A percentile compares a stretch with the other conserved stretches of the same genome.
phyloP scores from a whole-genome alignment of 1,139 yeast species.

The Taiozyma sp. region DNA sequence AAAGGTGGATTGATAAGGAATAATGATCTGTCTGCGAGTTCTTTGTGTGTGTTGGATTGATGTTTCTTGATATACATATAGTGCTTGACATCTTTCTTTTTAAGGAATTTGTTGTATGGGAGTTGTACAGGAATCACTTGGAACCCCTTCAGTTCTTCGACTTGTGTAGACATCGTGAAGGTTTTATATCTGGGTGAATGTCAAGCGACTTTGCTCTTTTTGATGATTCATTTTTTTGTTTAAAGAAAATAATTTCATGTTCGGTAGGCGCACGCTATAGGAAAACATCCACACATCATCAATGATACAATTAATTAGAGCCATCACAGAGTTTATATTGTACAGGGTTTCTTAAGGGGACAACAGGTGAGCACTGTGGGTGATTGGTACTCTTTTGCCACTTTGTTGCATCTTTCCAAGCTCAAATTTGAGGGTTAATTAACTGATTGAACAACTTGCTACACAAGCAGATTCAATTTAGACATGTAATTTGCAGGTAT shows the following conservation, averaged over 20 bases:
- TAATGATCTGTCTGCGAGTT: conserved; percentile 44
- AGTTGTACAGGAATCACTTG: conserved; percentile 32
- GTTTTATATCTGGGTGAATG: not conserved
- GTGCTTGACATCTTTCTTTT: conserved; percentile 29
- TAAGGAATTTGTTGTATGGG: conserved; percentile 22
- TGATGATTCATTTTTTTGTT: too few relatives aligned
- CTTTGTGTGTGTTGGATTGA: conserved; percentile 35
- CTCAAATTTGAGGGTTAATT: not conserved
- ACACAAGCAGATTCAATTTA: not conserved
- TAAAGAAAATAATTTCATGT: too few relatives aligned
- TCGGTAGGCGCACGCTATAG: too few relatives aligned
- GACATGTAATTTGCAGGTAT: not conserved
- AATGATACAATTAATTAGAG: too few relatives aligned
- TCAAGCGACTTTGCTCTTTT: too few relatives aligned
- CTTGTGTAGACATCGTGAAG: not conserved
- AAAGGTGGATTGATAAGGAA: conserved; percentile 79
- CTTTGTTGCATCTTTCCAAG: too few relatives aligned
- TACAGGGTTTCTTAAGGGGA: too few relatives aligned
- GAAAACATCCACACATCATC: too few relatives aligned
- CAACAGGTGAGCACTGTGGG: too few relatives aligned
- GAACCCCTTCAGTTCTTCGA: conserved; percentile 31
- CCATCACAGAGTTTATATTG: too few relatives aligned
- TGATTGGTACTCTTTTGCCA: too few relatives aligned
- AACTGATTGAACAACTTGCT: too few relatives aligned
- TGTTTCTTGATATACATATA: conserved; percentile 65